These are phyloP conservation scores for Triticum dicoccoides DNA, from an alignment of 176 grass and related monocot species.

Conservation along the genomic window DNA sequence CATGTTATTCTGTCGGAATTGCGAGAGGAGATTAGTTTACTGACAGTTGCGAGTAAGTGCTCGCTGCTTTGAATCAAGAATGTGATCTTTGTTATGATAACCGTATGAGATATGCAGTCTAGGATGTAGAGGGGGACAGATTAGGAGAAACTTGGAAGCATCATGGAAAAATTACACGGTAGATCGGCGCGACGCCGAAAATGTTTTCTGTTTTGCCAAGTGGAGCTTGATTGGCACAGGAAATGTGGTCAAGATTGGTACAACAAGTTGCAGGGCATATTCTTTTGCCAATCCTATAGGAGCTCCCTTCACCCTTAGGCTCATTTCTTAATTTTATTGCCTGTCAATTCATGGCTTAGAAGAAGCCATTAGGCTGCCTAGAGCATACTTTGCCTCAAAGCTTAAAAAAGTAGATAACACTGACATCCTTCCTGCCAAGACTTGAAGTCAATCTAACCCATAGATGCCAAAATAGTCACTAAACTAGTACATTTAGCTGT, in stretches of 20 bases:
- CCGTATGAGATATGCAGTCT: conserved; percentile 40
- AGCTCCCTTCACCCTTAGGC: conserved; percentile 34
- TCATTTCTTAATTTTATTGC: conserved; percentile 36
- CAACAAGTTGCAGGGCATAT: conserved; percentile 51
- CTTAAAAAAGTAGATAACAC: conserved; percentile 35
- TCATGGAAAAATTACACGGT: conserved; percentile 37
- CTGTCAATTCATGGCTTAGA: conserved; percentile 47
- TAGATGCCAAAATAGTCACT: conserved; percentile 29
- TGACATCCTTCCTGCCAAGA: conserved; percentile 33
- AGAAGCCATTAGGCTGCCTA: conserved; percentile 33
- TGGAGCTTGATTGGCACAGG: conserved; percentile 32
- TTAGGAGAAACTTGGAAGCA: conserved; percentile 39
- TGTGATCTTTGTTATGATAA: conserved; percentile 55
- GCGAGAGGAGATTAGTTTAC: conserved; percentile 36
- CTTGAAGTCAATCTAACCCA: conserved; percentile 46
- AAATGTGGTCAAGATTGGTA: conserved; percentile 42
- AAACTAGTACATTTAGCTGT: conserved; percentile 17
- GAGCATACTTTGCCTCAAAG: conserved; percentile 41
- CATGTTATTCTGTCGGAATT: conserved; percentile 50
- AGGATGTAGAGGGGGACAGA: conserved; percentile 32
- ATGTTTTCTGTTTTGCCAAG: conserved; percentile 36
- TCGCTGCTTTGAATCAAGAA: conserved; percentile 57
- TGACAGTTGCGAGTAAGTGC: conserved; percentile 50
- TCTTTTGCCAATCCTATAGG: conserved; percentile 34
- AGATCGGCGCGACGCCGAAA: neutral